Conservation (phyloP, 768 basidiomycete genomes). For the Pleurotus sapidus region DNA sequence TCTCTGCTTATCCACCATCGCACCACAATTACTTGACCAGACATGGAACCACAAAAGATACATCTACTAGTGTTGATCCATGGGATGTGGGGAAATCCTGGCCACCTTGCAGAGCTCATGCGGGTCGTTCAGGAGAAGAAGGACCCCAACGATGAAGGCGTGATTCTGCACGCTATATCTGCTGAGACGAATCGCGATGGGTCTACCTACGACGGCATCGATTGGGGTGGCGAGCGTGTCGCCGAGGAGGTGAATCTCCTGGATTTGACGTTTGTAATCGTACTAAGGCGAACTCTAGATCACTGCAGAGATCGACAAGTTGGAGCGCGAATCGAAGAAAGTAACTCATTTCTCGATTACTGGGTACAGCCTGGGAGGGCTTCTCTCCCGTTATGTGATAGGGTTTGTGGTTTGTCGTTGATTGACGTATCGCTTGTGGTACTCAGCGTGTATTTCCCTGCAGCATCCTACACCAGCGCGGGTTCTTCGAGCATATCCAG, state of each 20-base stretch:
- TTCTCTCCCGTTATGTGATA: constrained; percentile 76
- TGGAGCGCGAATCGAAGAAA: constrained; percentile 49
- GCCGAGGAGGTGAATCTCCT: constrained; percentile 59
- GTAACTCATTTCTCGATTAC: constrained; percentile 71
- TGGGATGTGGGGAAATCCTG: constrained; percentile 83
- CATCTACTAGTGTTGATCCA: constrained; percentile 52
- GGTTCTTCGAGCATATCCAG: constrained; percentile 65
- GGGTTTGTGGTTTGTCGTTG: constrained; percentile 40
- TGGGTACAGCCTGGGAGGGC: constrained; percentile 79
- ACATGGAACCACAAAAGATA: constrained; percentile 38
- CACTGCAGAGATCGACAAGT: constrained; percentile 11
- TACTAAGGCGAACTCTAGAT: no score
- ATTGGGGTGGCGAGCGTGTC: constrained; percentile 81
- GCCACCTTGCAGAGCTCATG: constrained; percentile 38
- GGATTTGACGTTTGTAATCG: neutral
- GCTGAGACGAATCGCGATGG: constrained; percentile 65
- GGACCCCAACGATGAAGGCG: constrained; percentile 29
- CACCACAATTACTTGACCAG: no score
- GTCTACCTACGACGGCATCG: constrained; percentile 79
- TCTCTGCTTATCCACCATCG: no score
- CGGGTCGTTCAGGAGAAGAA: constrained; percentile 40
- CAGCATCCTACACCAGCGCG: constrained; percentile 60
- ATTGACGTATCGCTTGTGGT: no score
- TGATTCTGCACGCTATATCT: constrained; percentile 58
- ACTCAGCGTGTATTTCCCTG: no score